Conservation (phyloP, 2,329 filamentous ascomycete genomes). For the Colletotrichum sp. region DNA sequence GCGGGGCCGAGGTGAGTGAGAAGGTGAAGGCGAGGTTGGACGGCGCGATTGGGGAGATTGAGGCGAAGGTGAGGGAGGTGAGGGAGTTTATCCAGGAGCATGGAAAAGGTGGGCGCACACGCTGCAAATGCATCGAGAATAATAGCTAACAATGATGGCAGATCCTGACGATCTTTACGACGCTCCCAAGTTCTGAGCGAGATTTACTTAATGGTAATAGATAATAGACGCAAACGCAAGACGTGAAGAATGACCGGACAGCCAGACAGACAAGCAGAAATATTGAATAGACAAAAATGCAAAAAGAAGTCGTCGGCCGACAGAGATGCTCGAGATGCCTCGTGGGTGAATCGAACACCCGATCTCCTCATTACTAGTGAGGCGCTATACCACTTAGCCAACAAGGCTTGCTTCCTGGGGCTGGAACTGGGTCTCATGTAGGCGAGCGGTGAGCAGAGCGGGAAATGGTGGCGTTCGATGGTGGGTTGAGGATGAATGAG, state of each 20-base stretch:
- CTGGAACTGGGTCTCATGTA: neutral
- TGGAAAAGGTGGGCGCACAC: slow-evolving; percentile 52
- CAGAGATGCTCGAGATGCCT: neutral
- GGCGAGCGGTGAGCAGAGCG: neutral
- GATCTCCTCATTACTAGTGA: slow-evolving; percentile 27
- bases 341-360: slow-evolving; percentile 24
- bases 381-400: slow-evolving; percentile 25
- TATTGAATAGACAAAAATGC: neutral
- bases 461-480: neutral
- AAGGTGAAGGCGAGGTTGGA: slow-evolving; percentile 50
- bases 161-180: slow-evolving; percentile 60
- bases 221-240: neutral
- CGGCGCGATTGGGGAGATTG: slow-evolving; percentile 51
- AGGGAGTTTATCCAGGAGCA: slow-evolving; percentile 56
- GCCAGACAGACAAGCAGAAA: fast-evolving
- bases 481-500: neutral
- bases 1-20: slow-evolving; percentile 51
- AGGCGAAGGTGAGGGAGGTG: slow-evolving; percentile 51
- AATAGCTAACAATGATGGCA: slow-evolving; percentile 25
- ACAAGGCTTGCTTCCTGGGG: slow-evolving; percentile 3
- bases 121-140: neutral
- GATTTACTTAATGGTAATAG: neutral
- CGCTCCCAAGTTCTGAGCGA: slow-evolving; percentile 44
- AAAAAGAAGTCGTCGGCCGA: neutral
- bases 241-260: neutral